Evolutionary conservation across 1,284 basidiomycete genomes (phyloP).

Genomic region (Schizophyllum commune): DNA sequence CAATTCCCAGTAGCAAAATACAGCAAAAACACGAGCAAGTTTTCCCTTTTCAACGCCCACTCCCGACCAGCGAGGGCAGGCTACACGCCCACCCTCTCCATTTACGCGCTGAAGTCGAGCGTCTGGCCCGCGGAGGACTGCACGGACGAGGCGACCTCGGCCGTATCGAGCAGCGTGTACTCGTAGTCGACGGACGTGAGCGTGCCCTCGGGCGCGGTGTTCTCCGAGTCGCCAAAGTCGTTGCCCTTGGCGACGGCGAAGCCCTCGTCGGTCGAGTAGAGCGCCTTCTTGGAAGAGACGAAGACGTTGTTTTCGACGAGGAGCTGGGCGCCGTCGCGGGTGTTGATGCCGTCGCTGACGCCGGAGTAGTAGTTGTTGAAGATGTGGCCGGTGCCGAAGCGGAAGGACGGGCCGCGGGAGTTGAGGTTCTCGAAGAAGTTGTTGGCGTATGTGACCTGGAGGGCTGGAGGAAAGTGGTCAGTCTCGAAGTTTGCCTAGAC

Average conservation of each 20-base stretch:
- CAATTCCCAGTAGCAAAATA: neutral
- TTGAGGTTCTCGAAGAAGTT: constrained; percentile 20
- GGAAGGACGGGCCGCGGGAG: constrained; percentile 32
- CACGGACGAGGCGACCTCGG: constrained; percentile 35
- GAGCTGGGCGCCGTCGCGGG: constrained; percentile 37
- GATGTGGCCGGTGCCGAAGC: constrained; percentile 38
- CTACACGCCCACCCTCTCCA: neutral
- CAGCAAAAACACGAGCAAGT: neutral
- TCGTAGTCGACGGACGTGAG: constrained; percentile 8
- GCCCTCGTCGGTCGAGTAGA: constrained; percentile 3
- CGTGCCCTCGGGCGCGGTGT: constrained; percentile 8
- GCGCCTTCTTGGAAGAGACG: constrained; percentile 19
- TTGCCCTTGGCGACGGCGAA: constrained; percentile 8
- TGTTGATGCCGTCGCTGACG: constrained; percentile 40
- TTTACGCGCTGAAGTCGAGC: neutral
- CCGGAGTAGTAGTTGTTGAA: constrained; percentile 29
- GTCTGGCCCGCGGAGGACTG: neutral
- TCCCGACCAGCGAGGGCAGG: neutral
- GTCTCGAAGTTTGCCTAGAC: neutral
- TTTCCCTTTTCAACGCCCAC: neutral
- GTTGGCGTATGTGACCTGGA: neutral
- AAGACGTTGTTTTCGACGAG: constrained; percentile 41
- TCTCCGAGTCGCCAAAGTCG: constrained; percentile 6
- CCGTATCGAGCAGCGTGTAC: constrained; percentile 15
- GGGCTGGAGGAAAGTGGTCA: neutral